These are phyloP conservation scores for Fusarium scirpi DNA, from an alignment of 2,329 filamentous ascomycete species.

Conservation along the genomic window DNA sequence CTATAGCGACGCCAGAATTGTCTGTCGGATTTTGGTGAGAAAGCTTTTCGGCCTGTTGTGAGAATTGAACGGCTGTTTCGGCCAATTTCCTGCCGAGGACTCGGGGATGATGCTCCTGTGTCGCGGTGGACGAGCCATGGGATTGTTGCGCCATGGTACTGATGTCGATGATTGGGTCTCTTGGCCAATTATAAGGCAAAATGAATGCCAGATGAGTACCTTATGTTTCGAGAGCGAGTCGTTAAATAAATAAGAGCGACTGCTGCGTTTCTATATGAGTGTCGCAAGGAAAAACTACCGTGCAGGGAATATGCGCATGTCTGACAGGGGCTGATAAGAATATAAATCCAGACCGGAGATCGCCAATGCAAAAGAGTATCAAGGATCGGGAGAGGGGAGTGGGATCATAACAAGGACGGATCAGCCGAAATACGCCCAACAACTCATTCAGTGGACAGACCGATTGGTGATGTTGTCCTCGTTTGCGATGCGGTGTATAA, in stretches of 20 bases:
- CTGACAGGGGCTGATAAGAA: conserved; percentile 5
- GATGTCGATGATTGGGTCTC: background rate
- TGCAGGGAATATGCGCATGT: conserved; percentile 23
- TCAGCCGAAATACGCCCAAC: conserved; percentile 31
- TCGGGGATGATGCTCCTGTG: conserved; percentile 20
- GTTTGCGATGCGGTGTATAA: conserved; percentile 35
- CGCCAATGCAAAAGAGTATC: conserved; percentile 2
- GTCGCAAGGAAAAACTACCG: conserved; percentile 10
- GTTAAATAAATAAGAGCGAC: background rate
- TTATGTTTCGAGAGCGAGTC: background rate
- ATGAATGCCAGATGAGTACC: background rate
- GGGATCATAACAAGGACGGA: conserved; percentile 23
- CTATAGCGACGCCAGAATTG: conserved; percentile 62
- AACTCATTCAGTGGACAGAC: conserved; percentile 11
- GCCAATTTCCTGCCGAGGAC: conserved; percentile 46
- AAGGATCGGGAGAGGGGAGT: conserved; percentile 18
- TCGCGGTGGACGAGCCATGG: conserved; percentile 18
- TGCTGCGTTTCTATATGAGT: background rate
- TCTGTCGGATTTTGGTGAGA: conserved; percentile 55
- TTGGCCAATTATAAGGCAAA: background rate
- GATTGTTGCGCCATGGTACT: conserved; percentile 32
- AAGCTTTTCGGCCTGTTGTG: conserved; percentile 70
- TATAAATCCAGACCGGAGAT: conserved; percentile 15
- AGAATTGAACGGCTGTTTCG: conserved; percentile 66
- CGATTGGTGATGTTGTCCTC: conserved; percentile 27